Evolutionary conservation across 306 rosid species (phyloP), one percentile per base, ranked within the genome.

Genomic region (Cyclanthera cordifolia): DNA sequence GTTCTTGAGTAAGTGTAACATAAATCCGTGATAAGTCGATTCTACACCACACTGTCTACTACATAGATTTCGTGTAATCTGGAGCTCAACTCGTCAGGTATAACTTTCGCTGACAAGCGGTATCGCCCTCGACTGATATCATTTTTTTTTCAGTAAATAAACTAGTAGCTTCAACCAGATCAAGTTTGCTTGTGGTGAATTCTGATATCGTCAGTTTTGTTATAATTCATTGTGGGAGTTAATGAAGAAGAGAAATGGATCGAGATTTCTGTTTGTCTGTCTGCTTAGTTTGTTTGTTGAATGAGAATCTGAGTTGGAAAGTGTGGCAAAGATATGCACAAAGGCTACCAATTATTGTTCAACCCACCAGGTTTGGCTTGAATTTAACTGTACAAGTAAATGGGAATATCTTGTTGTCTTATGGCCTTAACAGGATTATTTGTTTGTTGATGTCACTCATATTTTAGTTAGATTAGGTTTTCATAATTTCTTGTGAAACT

Each of bases 1-100:
- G 71, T 87, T 89, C 86, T 86, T 93, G 83, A 87, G 94, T n/a
- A 91, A 93, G 75, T 93, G 98, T 86, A 93, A 93, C 55, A 84
- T 89, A 82, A 76, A 88, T 83, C 86, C 94, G 71, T 89, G 82
- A 73, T 73, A 69, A 66, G 76, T 78, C 48, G 64, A 55, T 73
- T 71, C 74, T 81, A 45, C 52, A 65, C 52, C 51, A 65, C 69
- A 63, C 37, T 17, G n/a, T 63, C 69, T 50, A 77, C 77, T 70
- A 74, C 77, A 14, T 23, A 71, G 72, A 73, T 79, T 80, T 75
- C 73, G 72, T 56, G 74, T 74, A 76, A 21, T 79, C 74, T 25
- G 82, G 75, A 63, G 74, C 72, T 82, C 79, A 69, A 72, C 76
- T 63, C 80, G 64, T 79, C 79, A 66, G 68, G 70, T 23, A 45